Percentiles rank a stretch among this genome's conserved stretches.
These are phyloP conservation scores for Exophiala sideris DNA, from an alignment of 2,329 filamentous ascomycete species.

Conservation along the genomic window DNA sequence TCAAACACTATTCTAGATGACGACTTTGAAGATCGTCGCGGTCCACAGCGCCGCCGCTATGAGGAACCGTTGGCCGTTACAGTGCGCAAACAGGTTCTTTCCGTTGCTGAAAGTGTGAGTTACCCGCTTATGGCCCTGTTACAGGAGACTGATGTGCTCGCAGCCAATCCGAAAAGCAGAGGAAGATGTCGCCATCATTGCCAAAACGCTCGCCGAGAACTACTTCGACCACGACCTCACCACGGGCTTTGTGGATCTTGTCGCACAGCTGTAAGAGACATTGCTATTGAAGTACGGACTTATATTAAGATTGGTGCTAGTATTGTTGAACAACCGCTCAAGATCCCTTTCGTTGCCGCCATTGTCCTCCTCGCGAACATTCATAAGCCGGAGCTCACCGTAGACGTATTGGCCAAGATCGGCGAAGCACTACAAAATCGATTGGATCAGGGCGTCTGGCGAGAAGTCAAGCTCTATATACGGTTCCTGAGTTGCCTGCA, in stretches of 20 bases:
- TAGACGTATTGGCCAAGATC: constrained; percentile 65
- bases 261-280: constrained; percentile 64
- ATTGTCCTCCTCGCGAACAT: constrained; percentile 77
- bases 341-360: constrained; percentile 91
- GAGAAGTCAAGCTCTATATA: constrained; percentile 83
- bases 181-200: constrained; percentile 72
- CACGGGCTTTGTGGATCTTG: constrained; percentile 67
- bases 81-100: constrained; percentile 73
- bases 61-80: constrained; percentile 69
- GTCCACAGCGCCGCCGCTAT: constrained; percentile 66
- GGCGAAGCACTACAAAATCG: constrained; percentile 62
- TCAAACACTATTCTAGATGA: constrained; percentile 49
- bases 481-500: constrained; percentile 88
- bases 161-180: constrained; percentile 63
- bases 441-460: constrained; percentile 74
- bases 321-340: constrained; percentile 86
- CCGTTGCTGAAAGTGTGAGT: constrained; percentile 70
- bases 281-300: not conserved
- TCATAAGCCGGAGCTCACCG: constrained; percentile 69
- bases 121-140: not conserved
- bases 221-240: constrained; percentile 80
- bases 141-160: not conserved
- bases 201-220: constrained; percentile 74
- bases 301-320: constrained; percentile 34
- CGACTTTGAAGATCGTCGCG: constrained; percentile 70